Conservation (phyloP, 148 eudicot genomes). For the Limonium bicolor region DNA sequence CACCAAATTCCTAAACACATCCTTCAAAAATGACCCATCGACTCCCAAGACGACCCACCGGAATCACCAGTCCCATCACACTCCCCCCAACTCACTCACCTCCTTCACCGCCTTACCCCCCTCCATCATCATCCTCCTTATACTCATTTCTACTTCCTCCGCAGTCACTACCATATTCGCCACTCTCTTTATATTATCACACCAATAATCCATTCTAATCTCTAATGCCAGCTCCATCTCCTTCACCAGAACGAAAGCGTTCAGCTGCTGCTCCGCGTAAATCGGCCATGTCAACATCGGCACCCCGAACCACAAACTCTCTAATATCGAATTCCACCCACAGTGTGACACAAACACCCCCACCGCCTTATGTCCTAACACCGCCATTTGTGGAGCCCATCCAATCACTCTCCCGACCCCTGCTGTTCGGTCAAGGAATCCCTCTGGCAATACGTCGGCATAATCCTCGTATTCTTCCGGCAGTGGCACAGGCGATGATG, state of each 20-base stretch:
- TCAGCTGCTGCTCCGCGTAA: conserved; percentile 1
- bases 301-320: conserved; percentile 14
- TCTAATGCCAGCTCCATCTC: background rate
- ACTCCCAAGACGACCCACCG: no score
- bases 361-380: conserved; percentile 9
- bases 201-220: background rate
- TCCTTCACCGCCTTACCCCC: conserved; percentile 1
- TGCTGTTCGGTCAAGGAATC: conserved; percentile 11
- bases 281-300: conserved; percentile 10
- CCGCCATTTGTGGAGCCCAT: conserved; percentile 8
- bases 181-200: background rate
- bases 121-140: conserved; percentile 1
- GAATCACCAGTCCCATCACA: no score
- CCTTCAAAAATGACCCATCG: no score
- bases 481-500: background rate
- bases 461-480: background rate
- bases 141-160: background rate
- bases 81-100: background rate
- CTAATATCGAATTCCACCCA: conserved; percentile 11
- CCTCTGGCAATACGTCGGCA: conserved; percentile 6
- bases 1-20: no score
- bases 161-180: background rate
- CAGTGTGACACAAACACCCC: conserved; percentile 16
- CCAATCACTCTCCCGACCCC: conserved; percentile 8
- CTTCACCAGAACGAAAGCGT: background rate